Evolutionary conservation across 2,329 filamentous ascomycete species (phyloP).

Genomic region (Hymenoscyphus salicellus): DNA sequence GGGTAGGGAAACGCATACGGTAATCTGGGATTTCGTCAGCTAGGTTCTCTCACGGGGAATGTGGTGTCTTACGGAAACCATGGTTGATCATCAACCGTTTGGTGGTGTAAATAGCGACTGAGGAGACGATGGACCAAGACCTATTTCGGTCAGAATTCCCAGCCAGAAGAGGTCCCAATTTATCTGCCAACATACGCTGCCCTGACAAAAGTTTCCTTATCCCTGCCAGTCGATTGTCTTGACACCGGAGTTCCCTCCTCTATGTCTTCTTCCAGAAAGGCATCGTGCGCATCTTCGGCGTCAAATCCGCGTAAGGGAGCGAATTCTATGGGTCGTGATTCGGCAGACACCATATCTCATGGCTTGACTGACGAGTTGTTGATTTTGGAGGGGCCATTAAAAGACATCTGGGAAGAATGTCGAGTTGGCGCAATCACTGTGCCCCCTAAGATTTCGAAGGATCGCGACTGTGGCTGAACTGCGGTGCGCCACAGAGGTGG

Average conservation of each 20-base stretch:
- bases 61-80: conserved; percentile 22
- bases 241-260: not conserved
- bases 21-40: conserved; percentile 24
- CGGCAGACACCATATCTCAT: conserved; percentile 14
- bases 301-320: conserved; percentile 11
- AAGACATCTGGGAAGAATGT: not conserved
- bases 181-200: conserved; percentile 9
- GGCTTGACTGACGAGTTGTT: not conserved
- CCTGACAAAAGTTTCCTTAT: not conserved
- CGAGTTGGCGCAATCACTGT: not conserved
- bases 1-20: conserved; percentile 18
- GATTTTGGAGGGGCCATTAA: not conserved
- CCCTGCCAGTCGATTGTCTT: not conserved
- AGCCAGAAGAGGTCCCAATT: not conserved
- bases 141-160: conserved; percentile 4
- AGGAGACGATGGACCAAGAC: conserved; percentile 23
- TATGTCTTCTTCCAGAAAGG: not conserved
- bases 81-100: conserved; percentile 25
- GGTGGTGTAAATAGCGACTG: conserved; percentile 21
- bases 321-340: conserved; percentile 5
- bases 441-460: not conserved
- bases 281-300: conserved; percentile 9
- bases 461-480: not conserved
- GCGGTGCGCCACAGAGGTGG: too few species aligned
- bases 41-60: not conserved